Evolutionary conservation across 345 rosid species (phyloP).

Genomic region (Cardiospermum halicacabum): DNA sequence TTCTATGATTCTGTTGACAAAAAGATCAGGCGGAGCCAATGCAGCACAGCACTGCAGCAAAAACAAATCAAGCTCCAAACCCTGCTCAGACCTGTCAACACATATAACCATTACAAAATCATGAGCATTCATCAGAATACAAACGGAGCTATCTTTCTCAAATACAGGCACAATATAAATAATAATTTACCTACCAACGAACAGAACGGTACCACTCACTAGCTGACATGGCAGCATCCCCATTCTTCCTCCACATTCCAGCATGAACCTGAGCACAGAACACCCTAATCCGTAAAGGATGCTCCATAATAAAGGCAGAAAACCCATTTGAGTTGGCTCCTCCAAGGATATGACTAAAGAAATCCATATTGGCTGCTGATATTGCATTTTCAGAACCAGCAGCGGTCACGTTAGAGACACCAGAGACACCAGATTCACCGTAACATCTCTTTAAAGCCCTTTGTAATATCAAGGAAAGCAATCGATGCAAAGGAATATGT

Average conservation of each 20-base stretch:
- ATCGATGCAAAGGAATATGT: conserved; percentile 77
- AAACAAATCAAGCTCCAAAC: conserved; percentile 93
- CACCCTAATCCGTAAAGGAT: conserved; percentile 81
- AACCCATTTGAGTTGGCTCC: conserved; percentile 74
- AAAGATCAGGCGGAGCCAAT: conserved; percentile 83
- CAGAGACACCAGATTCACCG: conserved; percentile 46
- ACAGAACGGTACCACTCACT: conserved; percentile 78
- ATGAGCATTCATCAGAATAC: neutral
- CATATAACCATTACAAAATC: conserved; percentile 19
- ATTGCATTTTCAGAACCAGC: conserved; percentile 27
- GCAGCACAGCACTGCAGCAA: conserved; percentile 97
- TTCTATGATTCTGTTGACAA: conserved; percentile 58
- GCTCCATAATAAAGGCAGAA: conserved; percentile 85
- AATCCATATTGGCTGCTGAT: conserved; percentile 33
- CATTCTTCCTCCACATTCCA: conserved; percentile 98
- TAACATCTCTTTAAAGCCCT: conserved; percentile 59
- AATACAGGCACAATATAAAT: neutral
- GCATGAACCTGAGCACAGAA: conserved; percentile 87
- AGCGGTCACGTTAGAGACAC: conserved; percentile 18
- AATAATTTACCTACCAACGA: conserved; percentile 54
- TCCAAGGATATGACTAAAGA: conserved; percentile 59
- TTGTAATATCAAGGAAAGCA: conserved; percentile 72
- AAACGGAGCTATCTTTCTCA: neutral
- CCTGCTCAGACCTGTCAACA: conserved; percentile 78
- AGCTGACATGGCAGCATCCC: conserved; percentile 62